Evolutionary conservation across 495 filamentous ascomycete genomes (phyloP).

Genomic region (Glonium stellatum): DNA sequence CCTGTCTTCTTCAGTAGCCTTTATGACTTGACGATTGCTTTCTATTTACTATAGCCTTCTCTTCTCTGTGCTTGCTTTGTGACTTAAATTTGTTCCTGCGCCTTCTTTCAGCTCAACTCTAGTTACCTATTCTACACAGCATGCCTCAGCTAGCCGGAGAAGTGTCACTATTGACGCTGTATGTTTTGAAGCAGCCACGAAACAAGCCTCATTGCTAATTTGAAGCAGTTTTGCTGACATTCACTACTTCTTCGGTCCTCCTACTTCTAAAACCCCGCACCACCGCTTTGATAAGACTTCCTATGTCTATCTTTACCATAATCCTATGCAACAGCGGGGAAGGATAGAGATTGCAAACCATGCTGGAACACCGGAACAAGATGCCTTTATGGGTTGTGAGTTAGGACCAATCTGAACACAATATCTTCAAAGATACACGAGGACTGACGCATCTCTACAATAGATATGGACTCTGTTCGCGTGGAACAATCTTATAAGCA

Average conservation of each 20-base stretch:
- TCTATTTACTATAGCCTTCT: not conserved
- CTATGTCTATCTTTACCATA: slow-evolving; percentile 81
- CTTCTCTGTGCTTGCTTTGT: not conserved
- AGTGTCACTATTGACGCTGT: slow-evolving; percentile 74
- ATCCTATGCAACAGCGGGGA: slow-evolving; percentile 57
- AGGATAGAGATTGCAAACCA: slow-evolving; percentile 84
- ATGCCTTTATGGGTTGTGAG: slow-evolving; percentile 80
- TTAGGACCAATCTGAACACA: slow-evolving; percentile 6
- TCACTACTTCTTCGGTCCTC: slow-evolving; percentile 78
- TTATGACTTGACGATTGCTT: not conserved
- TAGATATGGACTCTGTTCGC: slow-evolving; percentile 58
- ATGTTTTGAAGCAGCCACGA: slow-evolving; percentile 36
- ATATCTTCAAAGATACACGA: not conserved
- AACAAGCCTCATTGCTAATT: slow-evolving; percentile 13
- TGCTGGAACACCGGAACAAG: slow-evolving; percentile 76
- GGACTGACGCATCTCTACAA: not conserved
- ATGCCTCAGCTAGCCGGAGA: slow-evolving; percentile 79
- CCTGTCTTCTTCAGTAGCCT: not conserved
- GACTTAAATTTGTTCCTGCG: not conserved
- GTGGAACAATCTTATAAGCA: slow-evolving; percentile 73
- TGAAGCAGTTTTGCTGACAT: slow-evolving; percentile 73
- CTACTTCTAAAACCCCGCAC: slow-evolving; percentile 61
- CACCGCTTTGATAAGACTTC: slow-evolving; percentile 87
- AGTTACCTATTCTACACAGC: slow-evolving; percentile 14
- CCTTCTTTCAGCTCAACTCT: not conserved